phyloP scores from a whole-genome alignment of 2,329 filamentous ascomycete genomes.

The Penicillium sp. region DNA sequence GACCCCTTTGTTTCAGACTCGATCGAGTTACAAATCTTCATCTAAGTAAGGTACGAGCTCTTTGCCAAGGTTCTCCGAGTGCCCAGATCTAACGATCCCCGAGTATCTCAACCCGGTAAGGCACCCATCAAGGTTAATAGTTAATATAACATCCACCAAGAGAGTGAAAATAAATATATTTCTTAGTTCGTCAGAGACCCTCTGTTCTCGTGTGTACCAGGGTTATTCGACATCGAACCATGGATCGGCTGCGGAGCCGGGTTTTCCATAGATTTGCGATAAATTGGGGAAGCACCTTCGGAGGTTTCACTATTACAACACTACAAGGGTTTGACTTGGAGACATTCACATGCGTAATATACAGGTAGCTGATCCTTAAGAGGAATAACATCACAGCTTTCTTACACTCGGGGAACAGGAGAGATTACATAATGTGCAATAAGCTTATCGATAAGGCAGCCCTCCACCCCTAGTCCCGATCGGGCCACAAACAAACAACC shows the following conservation, averaged over 20 bases:
- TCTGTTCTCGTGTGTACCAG: background rate
- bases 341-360: background rate
- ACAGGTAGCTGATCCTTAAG: background rate
- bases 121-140: background rate
- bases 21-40: background rate
- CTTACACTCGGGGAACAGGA: background rate
- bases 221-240: constrained; percentile 1
- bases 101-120: background rate
- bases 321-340: background rate
- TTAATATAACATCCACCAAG: no score
- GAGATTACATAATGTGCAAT: constrained; percentile 23
- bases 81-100: no score
- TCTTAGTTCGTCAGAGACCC: background rate
- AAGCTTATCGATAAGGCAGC: constrained; percentile 44
- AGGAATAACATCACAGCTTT: background rate
- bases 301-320: background rate
- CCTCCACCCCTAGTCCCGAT: constrained; percentile 35
- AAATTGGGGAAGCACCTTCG: no score
- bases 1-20: background rate
- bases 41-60: background rate
- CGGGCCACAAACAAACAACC: constrained; percentile 40
- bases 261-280: background rate
- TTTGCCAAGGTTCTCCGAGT: background rate
- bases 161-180: background rate
- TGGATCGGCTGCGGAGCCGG: constrained; percentile 1